Evolutionary conservation across 345 rosid species (phyloP), one percentile per base, ranked within the genome.

Genomic region (Psidium friedrichsthalianum): DNA sequence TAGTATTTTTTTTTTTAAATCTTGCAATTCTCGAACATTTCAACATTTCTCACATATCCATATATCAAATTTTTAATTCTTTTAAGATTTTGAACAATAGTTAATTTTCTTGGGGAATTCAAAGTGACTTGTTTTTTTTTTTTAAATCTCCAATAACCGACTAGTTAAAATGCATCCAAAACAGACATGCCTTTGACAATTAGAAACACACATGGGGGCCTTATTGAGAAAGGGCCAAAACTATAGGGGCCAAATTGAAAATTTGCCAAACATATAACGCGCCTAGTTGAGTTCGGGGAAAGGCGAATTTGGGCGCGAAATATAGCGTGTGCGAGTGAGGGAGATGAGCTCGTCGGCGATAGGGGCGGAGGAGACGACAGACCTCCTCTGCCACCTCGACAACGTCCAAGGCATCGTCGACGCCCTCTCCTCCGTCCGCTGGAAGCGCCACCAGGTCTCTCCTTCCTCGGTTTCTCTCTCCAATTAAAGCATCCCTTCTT

Each of bases 381-480:
- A 94, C 86, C 96, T 97, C 47, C 88, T 96, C 36, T 97, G 98
- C 86, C 94, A 90, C 85, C 86, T 96, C 47, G 96, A 96, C 86
- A 94, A 93, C 87, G 96, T 93, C 58, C 98, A 93, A 87, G 99
- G 98, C 53, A 93, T 97, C 90, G 98, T 95, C 82, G 96, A 97
- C 57, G 98, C 99, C 5, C 95, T 97, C 87, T 89, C 96, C 85
- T 90, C 98, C 89, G 98, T 94, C 88, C 94, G 98, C 84, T 97
- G 98, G 98, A 97, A 95, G 88, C 96, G 98, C 87, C 93, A 94
- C 53, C 99, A 96, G 94, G 98, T 95, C 74, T 29, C 47, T 1
- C n/a, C 36, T 1, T 27, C 74, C 54, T 36, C 74, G 0, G 49
- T 74, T 8, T 4, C 13, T 22, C 81, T 24, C 54, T 58, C 56